Evolutionary conservation across 441 rosid species (phyloP), one percentile per base, ranked within the genome.

Genomic region (Aquilaria agallochum): DNA sequence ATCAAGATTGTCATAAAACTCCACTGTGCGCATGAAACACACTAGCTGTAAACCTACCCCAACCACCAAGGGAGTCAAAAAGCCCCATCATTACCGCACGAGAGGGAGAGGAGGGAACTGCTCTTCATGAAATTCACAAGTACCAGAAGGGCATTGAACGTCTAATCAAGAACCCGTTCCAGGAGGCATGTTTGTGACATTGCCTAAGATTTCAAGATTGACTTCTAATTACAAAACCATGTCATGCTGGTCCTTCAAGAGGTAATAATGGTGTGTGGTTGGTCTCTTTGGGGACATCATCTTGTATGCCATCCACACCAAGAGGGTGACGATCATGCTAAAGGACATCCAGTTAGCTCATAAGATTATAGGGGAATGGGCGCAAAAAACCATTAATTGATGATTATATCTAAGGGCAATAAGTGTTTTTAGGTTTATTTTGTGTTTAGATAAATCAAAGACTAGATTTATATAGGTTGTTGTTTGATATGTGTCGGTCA

Each of bases 91-190:
- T 48, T 85, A 85, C 74, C 86, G 88, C 31, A 88, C 84, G 27
- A 20, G 1, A 1, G 27, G 27, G 27, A 1, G 27, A 20, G 27
- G 1, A 20, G 58, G 90, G 90, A 73, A 85, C 90, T 0, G 90
- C 88, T 27, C 90, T 85, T 42, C 86, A 82, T 74, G 91, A 85
- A 56, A 85, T 85, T 69, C 88, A 86, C 4, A 84, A 84, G 75
- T 84, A 80, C 68, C 90, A 84, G 80, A 84, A 84, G 78, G 81
- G 90, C 59, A 84, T 85, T 20, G 87, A 84, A 66, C 73, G 82
- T 34, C 70, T 84, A 5, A 84, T 84, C 67, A 76, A 87, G 80
- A 84, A 84, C 1, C 90, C 85, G 0, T 84, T 82, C 69, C 90
- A 85, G 1, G 78, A 80, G 91, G 69, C 86, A 79, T 33, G 88